Evolutionary conservation across 192 early-diverging fungal genomes (phyloP).

Genomic region (Linnemannia zychae): DNA sequence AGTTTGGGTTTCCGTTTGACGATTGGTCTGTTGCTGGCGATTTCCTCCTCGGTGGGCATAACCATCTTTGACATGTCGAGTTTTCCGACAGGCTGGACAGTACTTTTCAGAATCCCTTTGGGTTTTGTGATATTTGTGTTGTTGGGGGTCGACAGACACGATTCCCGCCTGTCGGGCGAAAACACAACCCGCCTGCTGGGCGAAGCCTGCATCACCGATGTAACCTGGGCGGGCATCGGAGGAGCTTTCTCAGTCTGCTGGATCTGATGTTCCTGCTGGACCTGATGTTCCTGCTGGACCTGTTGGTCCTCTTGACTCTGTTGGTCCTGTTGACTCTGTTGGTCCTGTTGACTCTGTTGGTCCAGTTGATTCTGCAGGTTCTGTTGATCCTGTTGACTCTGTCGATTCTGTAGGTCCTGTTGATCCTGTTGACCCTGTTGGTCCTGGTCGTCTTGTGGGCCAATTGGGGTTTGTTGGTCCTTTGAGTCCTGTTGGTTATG

Average conservation of each 20-base stretch:
- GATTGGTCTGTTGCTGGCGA: neutral
- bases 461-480: too few species aligned
- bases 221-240: slow-evolving; percentile 37
- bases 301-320: neutral
- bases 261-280: neutral
- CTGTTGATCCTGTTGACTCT: too few species aligned
- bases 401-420: too few species aligned
- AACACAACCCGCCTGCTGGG: slow-evolving; percentile 40
- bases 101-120: slow-evolving; percentile 32
- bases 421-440: too few species aligned
- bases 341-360: neutral
- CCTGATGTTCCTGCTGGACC: neutral
- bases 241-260: neutral
- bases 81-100: slow-evolving; percentile 1
- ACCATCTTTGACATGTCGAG: neutral
- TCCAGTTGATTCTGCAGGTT: neutral
- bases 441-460: too few species aligned
- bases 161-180: slow-evolving; percentile 37
- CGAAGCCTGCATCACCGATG: slow-evolving; percentile 26
- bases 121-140: neutral
- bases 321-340: neutral
- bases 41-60: neutral
- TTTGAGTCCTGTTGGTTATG: neutral
- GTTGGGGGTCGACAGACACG: slow-evolving; percentile 18
- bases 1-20: slow-evolving; percentile 3